Evolutionary conservation across 2,329 filamentous ascomycete species (phyloP), one percentile per base, ranked within the genome.

Genomic region (Emericellopsis atlantica): DNA sequence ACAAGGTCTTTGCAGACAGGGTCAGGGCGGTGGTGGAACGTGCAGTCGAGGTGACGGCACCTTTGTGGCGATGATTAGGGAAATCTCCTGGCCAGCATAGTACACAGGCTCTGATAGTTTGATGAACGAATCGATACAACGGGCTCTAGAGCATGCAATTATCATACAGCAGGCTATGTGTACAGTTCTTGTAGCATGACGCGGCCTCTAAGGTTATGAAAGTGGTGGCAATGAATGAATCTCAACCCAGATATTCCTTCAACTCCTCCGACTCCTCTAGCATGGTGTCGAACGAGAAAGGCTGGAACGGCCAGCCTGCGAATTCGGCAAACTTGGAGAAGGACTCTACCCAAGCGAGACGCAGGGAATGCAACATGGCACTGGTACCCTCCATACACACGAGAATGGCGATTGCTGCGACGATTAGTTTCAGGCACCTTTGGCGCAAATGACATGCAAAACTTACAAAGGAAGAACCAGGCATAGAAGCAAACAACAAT

Each of bases 321-420:
- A 92, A 92, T 58, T 94, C 81, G 62, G 93, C 93, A 69, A 94
- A 90, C 69, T 95, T 95, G 66, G 86, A 93, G 79, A 95, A 95
- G 15, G 89, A 90, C 64, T 95, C 90, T 47, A 95, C 89, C 89
- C 89, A 95, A 52, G 94, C 89, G 55, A 95, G 68, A 70, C 89
- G 77, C 51, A 95, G 74, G 45, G 81, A 86, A 67, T 95, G 88
- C 66, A 94, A 72, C 89, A 95, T 95, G 53, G 89, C 89, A 63
- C 84, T 90, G 26, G 90, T 95, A 48, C 89, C 89, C 61, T 95
- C 89, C 89, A 95, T 95, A 52, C 92, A 79, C 51, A 92, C 90
- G 43, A 95, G 69, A 49, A 95, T 73, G 47, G 64, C 64, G 48
- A 67, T 65, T 23, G 64, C 64, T 66, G 15, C 11, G 15, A 6